Conservation (phyloP, 2,329 filamentous ascomycete species). For the Colletotrichum chlorophyti region DNA sequence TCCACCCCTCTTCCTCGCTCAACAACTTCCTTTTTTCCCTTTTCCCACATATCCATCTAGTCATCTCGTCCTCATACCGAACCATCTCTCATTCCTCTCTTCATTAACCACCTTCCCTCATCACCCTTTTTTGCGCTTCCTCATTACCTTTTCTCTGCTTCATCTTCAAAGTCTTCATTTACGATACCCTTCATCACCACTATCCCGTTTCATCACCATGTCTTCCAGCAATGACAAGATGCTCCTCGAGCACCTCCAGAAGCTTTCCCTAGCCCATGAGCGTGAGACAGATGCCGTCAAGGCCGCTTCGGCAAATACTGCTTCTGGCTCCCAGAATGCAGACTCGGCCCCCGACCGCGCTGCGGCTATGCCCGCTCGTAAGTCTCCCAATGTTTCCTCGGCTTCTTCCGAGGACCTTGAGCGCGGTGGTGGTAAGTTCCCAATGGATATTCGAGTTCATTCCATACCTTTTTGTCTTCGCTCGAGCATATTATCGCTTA, state of each 20-base stretch:
- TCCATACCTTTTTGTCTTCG: background rate
- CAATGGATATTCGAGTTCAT: no score
- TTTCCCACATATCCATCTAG: background rate
- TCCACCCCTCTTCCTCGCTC: background rate
- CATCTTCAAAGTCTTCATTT: background rate
- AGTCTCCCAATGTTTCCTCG: slow-evolving; percentile 4
- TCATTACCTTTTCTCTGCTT: background rate
- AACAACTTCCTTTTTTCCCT: background rate
- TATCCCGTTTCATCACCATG: background rate
- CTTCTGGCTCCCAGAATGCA: background rate
- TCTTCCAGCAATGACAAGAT: slow-evolving; percentile 7
- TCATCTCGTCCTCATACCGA: background rate
- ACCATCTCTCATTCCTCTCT: background rate
- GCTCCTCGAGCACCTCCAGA: slow-evolving; percentile 19
- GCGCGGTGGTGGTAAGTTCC: slow-evolving; percentile 11
- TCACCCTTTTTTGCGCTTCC: background rate
- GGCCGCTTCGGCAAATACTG: background rate
- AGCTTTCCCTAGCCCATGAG: slow-evolving; percentile 16
- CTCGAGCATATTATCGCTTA: no score
- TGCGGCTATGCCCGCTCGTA: no score
- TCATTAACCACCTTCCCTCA: background rate
- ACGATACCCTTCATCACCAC: background rate
- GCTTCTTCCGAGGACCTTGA: slow-evolving; percentile 10
- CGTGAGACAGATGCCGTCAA: slow-evolving; percentile 10
- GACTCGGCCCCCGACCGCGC: no score